phyloP scores from a whole-genome alignment of 495 filamentous ascomycete genomes.

The Aspergillus cavernicola region DNA sequence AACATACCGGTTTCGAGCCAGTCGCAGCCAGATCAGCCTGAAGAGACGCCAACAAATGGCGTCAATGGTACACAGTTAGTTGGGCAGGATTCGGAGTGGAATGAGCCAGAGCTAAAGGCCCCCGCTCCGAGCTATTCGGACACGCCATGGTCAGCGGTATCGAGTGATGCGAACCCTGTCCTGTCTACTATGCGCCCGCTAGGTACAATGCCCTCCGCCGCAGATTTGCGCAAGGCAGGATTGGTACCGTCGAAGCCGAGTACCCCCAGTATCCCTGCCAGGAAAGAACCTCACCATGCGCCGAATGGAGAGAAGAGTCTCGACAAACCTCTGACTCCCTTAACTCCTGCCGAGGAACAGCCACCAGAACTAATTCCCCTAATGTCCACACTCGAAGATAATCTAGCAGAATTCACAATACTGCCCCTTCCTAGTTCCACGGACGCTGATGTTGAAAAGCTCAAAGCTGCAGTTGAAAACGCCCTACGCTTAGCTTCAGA shows the following conservation, averaged over 20 bases:
- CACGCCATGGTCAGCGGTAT: constrained; percentile 36
- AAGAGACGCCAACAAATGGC: background rate
- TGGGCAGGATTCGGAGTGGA: constrained; percentile 52
- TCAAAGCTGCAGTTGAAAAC: constrained; percentile 21
- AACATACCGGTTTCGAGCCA: constrained; percentile 10
- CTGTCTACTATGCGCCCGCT: constrained; percentile 31
- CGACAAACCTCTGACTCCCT: constrained; percentile 14
- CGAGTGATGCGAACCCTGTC: constrained; percentile 23
- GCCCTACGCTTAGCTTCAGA: constrained; percentile 22
- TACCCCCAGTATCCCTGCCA: constrained; percentile 17
- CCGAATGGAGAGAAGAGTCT: constrained; percentile 16
- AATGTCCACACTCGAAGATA: constrained; percentile 8
- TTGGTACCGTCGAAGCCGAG: constrained; percentile 18
- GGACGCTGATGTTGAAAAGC: constrained; percentile 25
- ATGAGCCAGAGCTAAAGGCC: constrained; percentile 63
- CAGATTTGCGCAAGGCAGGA: constrained; percentile 31
- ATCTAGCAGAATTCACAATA: constrained; percentile 17
- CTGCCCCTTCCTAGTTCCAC: constrained; percentile 21
- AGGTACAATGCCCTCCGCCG: constrained; percentile 23
- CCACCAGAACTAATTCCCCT: background rate
- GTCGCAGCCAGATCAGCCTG: constrained; percentile 9
- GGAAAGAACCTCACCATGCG: constrained; percentile 14
- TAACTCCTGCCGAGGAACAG: constrained; percentile 17
- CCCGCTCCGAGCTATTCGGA: constrained; percentile 70
- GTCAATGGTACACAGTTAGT: constrained; percentile 11